Base-by-base conservation (phyloP, 2,329 filamentous ascomycete genomes). In the Pseudocercospora macadamiae region DNA sequence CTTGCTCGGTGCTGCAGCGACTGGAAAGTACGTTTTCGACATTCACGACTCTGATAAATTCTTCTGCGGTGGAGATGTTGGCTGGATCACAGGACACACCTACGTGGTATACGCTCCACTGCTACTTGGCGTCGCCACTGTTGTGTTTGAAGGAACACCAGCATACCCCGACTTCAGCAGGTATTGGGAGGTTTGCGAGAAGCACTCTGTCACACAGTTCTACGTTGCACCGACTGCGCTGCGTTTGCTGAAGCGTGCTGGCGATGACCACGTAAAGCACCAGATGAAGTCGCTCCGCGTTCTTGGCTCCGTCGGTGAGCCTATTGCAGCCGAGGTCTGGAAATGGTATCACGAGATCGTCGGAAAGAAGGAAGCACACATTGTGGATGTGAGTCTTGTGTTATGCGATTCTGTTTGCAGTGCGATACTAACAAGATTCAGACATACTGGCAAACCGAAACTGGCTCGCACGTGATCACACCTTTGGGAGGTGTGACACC, bases 391-490 rank as follows among this genome's bases (percentile, higher is more conserved):
- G 81, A 84, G 91, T 85, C 3, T 3, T 3, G 23, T n/a, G n/a
- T 16, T 9, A 36, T 44, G 10, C 14, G 12, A 2, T n/a, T 19
- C 18, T 7, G 16, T 18, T 9, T 18, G 10, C n/a, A 45, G 12
- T 23, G 12, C n/a, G 19, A 60, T 16, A 57, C 64, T 68, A 52
- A 72, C 60, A 42, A 12, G 2, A 8, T 44, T 59, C 73, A 96
- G 91, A 99, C 95, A 54, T 99, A 99, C 84, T 99, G 95, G 95
- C 95, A 99, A 85, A 99, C 95, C 54, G 95, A 99, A 82, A 99
- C 95, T 1, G 95, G 95, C 57, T 97, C 91, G 64, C 88, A 99
- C 77, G 92, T 96, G 70, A 97, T 99, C 74, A 91, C 92, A 4
- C 95, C 95, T 16, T 82, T 99, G 59, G 93, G 89, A 51, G 95